Conservation (phyloP, 768 basidiomycete genomes). For the Russula lepida region DNA sequence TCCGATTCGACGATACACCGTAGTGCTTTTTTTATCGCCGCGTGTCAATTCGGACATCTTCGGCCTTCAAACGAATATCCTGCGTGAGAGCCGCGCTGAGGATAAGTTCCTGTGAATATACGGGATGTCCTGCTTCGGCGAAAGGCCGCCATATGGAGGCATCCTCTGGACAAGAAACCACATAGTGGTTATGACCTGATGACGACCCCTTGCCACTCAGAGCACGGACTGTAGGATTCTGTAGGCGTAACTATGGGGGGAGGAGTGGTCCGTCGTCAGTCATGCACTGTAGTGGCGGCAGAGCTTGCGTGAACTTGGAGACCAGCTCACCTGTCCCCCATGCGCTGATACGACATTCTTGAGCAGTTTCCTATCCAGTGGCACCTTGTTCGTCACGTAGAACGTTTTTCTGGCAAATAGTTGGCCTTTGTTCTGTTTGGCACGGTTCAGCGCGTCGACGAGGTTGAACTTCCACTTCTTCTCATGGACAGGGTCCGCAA, state of each 20-base stretch:
- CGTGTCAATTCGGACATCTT: slow-evolving; percentile 8
- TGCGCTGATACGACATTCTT: slow-evolving; percentile 60
- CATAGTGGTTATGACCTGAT: slow-evolving; percentile 34
- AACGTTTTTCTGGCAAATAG: slow-evolving; percentile 61
- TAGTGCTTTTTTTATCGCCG: neutral
- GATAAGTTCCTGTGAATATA: slow-evolving; percentile 67
- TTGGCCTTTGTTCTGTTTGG: slow-evolving; percentile 43
- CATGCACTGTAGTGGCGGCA: neutral
- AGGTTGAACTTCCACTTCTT: slow-evolving; percentile 60
- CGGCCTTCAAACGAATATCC: slow-evolving; percentile 54
- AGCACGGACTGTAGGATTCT: slow-evolving; percentile 47
- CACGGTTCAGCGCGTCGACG: slow-evolving; percentile 47
- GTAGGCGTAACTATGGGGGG: slow-evolving; percentile 32
- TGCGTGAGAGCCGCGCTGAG: slow-evolving; percentile 58
- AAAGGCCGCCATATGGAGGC: slow-evolving; percentile 58
- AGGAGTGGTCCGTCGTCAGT: neutral
- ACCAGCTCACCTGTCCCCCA: slow-evolving; percentile 53
- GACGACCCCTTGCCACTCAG: slow-evolving; percentile 36
- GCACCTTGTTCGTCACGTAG: slow-evolving; percentile 64
- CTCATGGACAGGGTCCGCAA: slow-evolving; percentile 58
- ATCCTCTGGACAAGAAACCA: slow-evolving; percentile 63
- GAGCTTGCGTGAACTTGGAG: neutral
- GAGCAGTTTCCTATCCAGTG: slow-evolving; percentile 49
- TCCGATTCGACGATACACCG: neutral
- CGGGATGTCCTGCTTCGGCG: slow-evolving; percentile 37